A percentile compares a stretch with the other conserved stretches of the same genome.
Evolutionary conservation across 129 eudicot genomes (phyloP).

Genomic region (Sambucus nigra): DNA sequence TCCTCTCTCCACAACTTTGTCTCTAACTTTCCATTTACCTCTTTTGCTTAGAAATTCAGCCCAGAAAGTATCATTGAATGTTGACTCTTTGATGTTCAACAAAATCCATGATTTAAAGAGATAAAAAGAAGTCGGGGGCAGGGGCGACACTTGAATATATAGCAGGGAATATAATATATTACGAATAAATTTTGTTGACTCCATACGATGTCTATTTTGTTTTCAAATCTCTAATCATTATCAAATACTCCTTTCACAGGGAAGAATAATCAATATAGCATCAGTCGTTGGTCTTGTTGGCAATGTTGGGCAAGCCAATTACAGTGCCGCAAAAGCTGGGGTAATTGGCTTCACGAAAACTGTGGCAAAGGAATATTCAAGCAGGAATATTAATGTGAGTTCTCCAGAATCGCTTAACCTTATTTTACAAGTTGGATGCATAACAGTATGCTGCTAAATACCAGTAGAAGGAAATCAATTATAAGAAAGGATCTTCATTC

Average conservation of each 20-base stretch:
- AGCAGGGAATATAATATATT: not conserved
- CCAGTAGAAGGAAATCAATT: not conserved
- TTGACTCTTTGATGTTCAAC: not conserved
- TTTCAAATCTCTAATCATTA: not conserved
- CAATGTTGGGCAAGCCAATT: no score
- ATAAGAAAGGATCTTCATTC: not conserved
- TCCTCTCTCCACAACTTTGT: not conserved
- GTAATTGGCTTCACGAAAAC: constrained; percentile 67
- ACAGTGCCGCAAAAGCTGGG: no score
- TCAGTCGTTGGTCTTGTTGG: constrained; percentile 71
- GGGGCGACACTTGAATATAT: not conserved
- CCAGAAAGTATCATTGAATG: no score
- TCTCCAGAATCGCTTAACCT: not conserved
- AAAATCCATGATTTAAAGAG: not conserved
- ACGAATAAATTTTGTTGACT: not conserved
- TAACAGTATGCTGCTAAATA: not conserved
- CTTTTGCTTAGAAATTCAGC: not conserved
- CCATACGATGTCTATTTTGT: not conserved
- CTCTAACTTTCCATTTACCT: not conserved
- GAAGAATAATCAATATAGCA: constrained; percentile 60
- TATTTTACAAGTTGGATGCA: not conserved
- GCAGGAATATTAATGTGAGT: constrained; percentile 58
- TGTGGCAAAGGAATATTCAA: constrained; percentile 67
- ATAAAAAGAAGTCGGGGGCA: not conserved
- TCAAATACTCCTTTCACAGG: no score